Evolutionary conservation across 345 rosid species (phyloP).

Genomic region (Clarkia xantiana): DNA sequence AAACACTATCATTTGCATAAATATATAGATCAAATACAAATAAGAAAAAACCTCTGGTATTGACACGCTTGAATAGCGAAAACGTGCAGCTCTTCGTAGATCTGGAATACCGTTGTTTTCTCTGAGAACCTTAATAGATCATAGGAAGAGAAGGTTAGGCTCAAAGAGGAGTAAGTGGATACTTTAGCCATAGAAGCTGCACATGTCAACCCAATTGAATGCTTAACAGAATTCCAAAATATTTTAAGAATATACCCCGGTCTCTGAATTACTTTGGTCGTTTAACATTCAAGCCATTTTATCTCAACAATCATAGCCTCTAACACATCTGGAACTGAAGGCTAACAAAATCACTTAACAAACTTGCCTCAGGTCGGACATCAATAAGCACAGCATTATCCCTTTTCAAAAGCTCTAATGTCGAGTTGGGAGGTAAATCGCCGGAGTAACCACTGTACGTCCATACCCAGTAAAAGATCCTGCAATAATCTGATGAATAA

Average conservation of each 20-base stretch:
- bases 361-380: slow-evolving; percentile 92
- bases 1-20: no score
- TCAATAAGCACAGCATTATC: slow-evolving; percentile 68
- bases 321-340: slow-evolving; percentile 8
- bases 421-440: slow-evolving; percentile 62
- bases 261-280: no score
- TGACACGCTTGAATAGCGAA: slow-evolving; percentile 60
- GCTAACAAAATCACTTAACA: slow-evolving; percentile 18
- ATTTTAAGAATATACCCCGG: no score
- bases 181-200: background rate
- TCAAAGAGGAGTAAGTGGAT: background rate
- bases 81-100: slow-evolving; percentile 77
- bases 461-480: slow-evolving; percentile 72
- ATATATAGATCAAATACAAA: no score
- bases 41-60: slow-evolving; percentile 64
- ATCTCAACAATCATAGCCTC: background rate
- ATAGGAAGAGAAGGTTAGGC: background rate
- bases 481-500: slow-evolving; percentile 69
- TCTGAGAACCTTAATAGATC: slow-evolving; percentile 48
- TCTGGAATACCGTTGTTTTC: slow-evolving; percentile 88
- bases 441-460: slow-evolving; percentile 77
- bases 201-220: background rate
- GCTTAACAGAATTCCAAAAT: background rate
- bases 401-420: slow-evolving; percentile 58
- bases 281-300: background rate